Evolutionary conservation across 768 basidiomycete genomes (phyloP), one percentile per base, ranked within the genome.

Genomic region (Naganishia randhawae): DNA sequence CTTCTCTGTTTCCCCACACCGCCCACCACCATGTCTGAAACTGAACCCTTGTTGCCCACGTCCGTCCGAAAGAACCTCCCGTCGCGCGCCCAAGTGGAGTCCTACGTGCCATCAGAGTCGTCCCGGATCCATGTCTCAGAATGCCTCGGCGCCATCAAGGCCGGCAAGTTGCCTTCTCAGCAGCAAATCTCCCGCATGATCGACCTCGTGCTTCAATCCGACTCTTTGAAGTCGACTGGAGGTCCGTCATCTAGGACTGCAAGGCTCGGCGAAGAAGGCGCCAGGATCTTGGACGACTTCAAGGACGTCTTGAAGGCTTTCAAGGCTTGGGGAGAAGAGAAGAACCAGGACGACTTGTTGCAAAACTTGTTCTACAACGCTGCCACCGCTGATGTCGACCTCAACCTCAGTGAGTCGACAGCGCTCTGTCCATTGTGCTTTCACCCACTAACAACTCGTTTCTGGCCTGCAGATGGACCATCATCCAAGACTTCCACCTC

Each of bases 321-420:
- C 66, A 75, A 76, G 41, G 62, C 73, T 0, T 77, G 81, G 73
- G 79, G 78, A 39, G 72, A 81, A 37, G 78, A 74, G 54, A 82
- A 82, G 77, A 82, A 81, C 71, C 73, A 71, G 57, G 73, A 78
- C 67, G 76, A 78, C 68, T 42, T 80, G 53, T 65, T 78, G 42
- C 80, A 80, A 52, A 78, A 78, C 67, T 76, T 81, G 69, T 75
- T 80, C 57, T 79, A 78, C 73, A 75, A 80, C 65, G 77, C 76
- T n/a, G 51, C 73, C 27, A 73, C 71, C 25, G 69, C 77, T 55
- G 79, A 80, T 55, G 72, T 77, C 65, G 77, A 81, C 42, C 73
- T 78, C 41, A 76, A 80, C 50, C 68, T 74, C 50, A 69, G 69
- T 66, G 37, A 29, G 66, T 70, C 22, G 1, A 11, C 17, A 33